Evolutionary conservation across 164 flowering plant species (phyloP), one percentile per base, ranked within the genome.

Genomic region (Liriodendron chinense): DNA sequence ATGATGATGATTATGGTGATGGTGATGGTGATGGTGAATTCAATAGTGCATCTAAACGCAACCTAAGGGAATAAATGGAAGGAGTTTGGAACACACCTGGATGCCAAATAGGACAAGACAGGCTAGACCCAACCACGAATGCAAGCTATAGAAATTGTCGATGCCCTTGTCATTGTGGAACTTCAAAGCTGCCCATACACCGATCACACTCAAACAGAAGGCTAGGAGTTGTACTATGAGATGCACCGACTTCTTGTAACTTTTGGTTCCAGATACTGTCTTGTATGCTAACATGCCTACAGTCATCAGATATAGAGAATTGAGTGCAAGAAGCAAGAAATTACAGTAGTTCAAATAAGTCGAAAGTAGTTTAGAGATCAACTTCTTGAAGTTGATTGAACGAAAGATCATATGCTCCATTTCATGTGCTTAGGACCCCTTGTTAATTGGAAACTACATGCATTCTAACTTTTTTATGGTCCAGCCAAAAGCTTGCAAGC

Each of bases 261-360:
- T 86, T 81, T 91, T 94, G 43, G 98, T 89, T 76, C 99, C 99
- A 20, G 95, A 79, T 25, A 91, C 83, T 3, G 93, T 92, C 85
- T 91, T 94, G 85, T 94, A 96, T 56, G 92, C 97, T 80, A 96
- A 82, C 94, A 96, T 96, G 48, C 89, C 99, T 96, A 91, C 89
- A 88, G 65, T 66, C 67, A 78, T 21, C 70, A 68, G 25, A 75
- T 18, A 13, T 3, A 23, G 18, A 78, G 70, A 7, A 70, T 63
- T 65, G 24, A 71, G 49, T 25, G 48, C 5, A 48, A 62, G 20
- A 43, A 48, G 3, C 28, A 20, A 74, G 2, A 57, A 69, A 7
- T 14, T 22, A 43, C 24, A 66, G 21, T 62, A 47, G 23, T n/a
- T 2, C 50, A 61, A 69, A 23, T 12, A 70, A 62, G 12, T 47